Evolutionary conservation across 78 protist genomes (phyloP).

Genomic region (Protostelium mycophagum): DNA sequence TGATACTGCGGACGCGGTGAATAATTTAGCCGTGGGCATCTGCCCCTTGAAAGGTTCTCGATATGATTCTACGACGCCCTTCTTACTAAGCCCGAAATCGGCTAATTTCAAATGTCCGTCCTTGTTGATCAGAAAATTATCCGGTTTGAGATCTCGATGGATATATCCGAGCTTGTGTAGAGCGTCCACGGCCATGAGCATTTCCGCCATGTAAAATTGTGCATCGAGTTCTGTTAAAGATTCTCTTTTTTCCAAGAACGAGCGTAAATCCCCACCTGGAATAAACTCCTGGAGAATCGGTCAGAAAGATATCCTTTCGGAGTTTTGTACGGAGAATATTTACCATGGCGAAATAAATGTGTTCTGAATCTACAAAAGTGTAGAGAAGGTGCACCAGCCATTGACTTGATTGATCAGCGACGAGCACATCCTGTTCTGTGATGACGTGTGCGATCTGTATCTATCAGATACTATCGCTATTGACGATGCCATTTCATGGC

Average conservation of each 20-base stretch:
- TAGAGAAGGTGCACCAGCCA: conserved; percentile 51
- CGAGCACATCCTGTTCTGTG: neutral
- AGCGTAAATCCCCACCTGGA: conserved; percentile 82
- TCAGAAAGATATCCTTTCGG: neutral
- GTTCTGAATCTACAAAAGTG: conserved; percentile 50
- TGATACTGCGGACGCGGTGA: conserved; percentile 8
- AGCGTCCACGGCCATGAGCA: conserved; percentile 61
- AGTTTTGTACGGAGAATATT: too few relatives aligned
- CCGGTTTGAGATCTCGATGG: conserved; percentile 92
- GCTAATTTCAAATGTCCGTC: conserved; percentile 84
- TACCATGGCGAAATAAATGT: conserved; percentile 51
- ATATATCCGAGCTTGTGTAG: conserved; percentile 70
- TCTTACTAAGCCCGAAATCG: conserved; percentile 90
- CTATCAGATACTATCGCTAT: neutral
- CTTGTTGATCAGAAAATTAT: conserved; percentile 79
- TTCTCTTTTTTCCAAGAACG: conserved; percentile 48
- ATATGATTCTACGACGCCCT: conserved; percentile 11
- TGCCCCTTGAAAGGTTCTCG: neutral
- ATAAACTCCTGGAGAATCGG: conserved; percentile 61
- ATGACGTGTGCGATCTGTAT: neutral
- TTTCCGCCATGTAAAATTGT: conserved; percentile 77
- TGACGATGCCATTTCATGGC: too few relatives aligned
- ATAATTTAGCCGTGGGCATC: neutral
- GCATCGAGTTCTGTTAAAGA: conserved; percentile 59
- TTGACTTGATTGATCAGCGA: conserved; percentile 2